Evolutionary conservation across 148 eudicot genomes (phyloP).

Genomic region (Dianthus caryophyllus): DNA sequence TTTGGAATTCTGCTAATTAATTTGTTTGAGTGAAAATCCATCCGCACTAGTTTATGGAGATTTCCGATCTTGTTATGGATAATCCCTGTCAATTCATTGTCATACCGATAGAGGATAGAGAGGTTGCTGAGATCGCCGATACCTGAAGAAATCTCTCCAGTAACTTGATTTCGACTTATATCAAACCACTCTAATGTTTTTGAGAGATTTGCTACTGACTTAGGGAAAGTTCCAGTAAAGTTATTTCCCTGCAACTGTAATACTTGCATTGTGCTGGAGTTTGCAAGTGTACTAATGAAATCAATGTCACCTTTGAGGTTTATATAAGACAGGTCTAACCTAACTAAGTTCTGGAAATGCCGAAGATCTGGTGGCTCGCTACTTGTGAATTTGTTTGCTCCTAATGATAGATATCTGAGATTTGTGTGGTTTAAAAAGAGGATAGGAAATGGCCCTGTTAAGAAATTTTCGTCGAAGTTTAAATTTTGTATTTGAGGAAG

Average conservation of each 20-base stretch:
- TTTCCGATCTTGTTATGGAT: constrained; percentile 23
- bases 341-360: background rate
- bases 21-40: too few species aligned
- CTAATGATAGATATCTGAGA: too few species aligned
- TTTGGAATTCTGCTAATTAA: too few species aligned
- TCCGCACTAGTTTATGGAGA: constrained; percentile 16
- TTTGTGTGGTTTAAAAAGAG: constrained; percentile 29
- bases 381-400: too few species aligned
- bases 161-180: background rate
- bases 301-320: too few species aligned
- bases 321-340: background rate
- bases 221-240: constrained; percentile 23
- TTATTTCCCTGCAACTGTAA: background rate
- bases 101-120: too few species aligned
- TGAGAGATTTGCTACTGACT: constrained; percentile 14
- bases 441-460: constrained; percentile 29
- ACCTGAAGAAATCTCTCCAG: too few species aligned
- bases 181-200: background rate
- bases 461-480: background rate
- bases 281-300: too few species aligned
- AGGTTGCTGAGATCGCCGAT: too few species aligned
- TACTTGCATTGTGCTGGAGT: constrained; percentile 8
- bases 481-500: constrained; percentile 20
- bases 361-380: too few species aligned
- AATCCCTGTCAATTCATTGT: constrained; percentile 12